phyloP scores from a whole-genome alignment of 2,329 filamentous ascomycete species.

The Ceratocystis papillata region DNA sequence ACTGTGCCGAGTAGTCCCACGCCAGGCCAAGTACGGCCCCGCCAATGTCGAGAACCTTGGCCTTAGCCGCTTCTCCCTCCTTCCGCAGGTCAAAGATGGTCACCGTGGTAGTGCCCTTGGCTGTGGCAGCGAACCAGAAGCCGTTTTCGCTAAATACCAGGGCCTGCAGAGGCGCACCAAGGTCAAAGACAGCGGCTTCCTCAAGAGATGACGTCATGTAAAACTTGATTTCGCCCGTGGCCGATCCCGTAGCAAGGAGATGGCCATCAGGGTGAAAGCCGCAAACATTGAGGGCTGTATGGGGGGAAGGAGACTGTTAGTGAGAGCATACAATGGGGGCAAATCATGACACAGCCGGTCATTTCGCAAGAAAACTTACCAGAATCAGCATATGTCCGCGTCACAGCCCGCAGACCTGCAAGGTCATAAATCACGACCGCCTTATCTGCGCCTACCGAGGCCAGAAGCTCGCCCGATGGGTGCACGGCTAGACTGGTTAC shows the following conservation, averaged over 20 bases:
- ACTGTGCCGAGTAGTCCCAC: conserved; percentile 96
- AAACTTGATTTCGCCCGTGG: conserved; percentile 70
- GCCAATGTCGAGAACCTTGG: conserved; percentile 79
- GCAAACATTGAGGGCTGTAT: conserved; percentile 59
- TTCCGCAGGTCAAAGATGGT: conserved; percentile 90
- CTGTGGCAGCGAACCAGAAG: conserved; percentile 81
- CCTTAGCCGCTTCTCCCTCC: conserved; percentile 66
- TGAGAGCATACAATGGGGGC: not conserved
- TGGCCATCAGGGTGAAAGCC: conserved; percentile 97
- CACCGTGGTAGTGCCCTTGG: conserved; percentile 64
- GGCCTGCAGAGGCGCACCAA: conserved; percentile 59
- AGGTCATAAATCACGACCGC: conserved; percentile 86
- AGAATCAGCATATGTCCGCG: conserved; percentile 68
- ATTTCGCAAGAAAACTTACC: conserved; percentile 44
- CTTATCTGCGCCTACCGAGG: conserved; percentile 83
- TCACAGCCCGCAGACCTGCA: conserved; percentile 52
- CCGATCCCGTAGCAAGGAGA: conserved; percentile 74
- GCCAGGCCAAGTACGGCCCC: conserved; percentile 62
- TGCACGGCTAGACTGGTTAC: conserved; percentile 70
- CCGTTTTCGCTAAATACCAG: conserved; percentile 92
- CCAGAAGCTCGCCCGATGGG: conserved; percentile 70
- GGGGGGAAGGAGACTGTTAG: not conserved
- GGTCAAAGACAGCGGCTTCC: conserved; percentile 61
- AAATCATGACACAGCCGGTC: not conserved
- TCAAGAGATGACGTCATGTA: conserved; percentile 76